Conservation (phyloP, 139 green algal species). For the Trebouxia sp. region DNA sequence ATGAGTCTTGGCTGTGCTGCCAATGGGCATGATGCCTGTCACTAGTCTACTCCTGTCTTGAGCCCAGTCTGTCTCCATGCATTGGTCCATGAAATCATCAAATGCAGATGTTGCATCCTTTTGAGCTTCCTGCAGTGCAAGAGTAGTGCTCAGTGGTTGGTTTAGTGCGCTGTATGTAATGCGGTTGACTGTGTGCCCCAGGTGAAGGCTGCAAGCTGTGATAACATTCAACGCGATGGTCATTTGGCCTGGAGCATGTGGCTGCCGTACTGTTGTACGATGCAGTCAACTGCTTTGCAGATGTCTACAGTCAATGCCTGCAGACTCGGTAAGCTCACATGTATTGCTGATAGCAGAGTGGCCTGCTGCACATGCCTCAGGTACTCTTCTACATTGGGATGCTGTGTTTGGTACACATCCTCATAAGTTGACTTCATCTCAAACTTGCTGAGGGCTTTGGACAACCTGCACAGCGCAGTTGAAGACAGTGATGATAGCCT, state of each 20-base stretch:
- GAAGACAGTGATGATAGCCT: no score
- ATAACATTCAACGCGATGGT: no score
- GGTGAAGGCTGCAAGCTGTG: no score
- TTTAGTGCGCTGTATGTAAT: no score
- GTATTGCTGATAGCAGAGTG: slow-evolving; percentile 63
- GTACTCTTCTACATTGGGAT: slow-evolving; percentile 78
- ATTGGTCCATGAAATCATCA: slow-evolving; percentile 77
- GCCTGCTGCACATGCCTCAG: slow-evolving; percentile 81
- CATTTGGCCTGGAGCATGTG: no score
- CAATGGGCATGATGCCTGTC: slow-evolving; percentile 56
- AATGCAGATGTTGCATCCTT: slow-evolving; percentile 68
- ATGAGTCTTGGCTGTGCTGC: background rate
- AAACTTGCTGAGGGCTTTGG: slow-evolving; percentile 67
- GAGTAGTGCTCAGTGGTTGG: no score
- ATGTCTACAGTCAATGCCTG: no score
- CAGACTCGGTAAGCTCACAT: slow-evolving; percentile 38
- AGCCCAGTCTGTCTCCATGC: slow-evolving; percentile 68
- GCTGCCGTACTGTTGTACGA: no score
- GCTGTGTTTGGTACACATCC: slow-evolving; percentile 80
- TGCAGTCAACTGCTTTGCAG: no score
- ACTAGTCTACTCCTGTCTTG: slow-evolving; percentile 76
- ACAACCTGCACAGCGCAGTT: background rate
- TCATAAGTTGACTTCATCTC: slow-evolving; percentile 78
- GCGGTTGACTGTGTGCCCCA: no score
- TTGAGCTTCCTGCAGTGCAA: slow-evolving; percentile 87